Conservation (phyloP, 2,329 filamentous ascomycete genomes). For the Phyllosticta citriasiana region DNA sequence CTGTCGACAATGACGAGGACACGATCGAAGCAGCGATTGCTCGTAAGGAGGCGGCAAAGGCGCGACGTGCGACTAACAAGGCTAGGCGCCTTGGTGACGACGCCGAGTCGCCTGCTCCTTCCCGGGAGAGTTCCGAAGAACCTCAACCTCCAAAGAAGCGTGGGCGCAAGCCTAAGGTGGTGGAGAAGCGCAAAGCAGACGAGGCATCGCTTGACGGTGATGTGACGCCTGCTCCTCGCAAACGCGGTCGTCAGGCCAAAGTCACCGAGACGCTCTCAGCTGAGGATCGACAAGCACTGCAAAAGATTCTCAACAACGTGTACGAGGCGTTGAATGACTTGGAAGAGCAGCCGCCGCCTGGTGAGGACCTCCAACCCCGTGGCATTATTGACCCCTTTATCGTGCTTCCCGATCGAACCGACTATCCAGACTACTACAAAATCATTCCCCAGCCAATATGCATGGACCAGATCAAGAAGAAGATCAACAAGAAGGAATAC, state of each 20-base stretch:
- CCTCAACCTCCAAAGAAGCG: slow-evolving; percentile 63
- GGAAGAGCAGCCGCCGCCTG: slow-evolving; percentile 47
- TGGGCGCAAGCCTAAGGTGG: slow-evolving; percentile 64
- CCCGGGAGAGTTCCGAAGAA: slow-evolving; percentile 75
- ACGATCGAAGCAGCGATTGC: slow-evolving; percentile 85
- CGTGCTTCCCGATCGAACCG: slow-evolving; percentile 76
- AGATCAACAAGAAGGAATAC: slow-evolving; percentile 95
- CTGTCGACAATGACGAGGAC: slow-evolving; percentile 94
- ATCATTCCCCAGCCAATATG: slow-evolving; percentile 88
- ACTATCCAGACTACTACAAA: slow-evolving; percentile 91
- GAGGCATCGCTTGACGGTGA: slow-evolving; percentile 55
- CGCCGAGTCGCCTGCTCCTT: slow-evolving; percentile 68
- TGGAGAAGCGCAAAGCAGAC: slow-evolving; percentile 81
- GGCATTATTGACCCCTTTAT: slow-evolving; percentile 91
- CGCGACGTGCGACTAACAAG: slow-evolving; percentile 68
- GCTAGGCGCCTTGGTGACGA: slow-evolving; percentile 45
- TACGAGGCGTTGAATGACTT: slow-evolving; percentile 75
- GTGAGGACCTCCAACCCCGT: slow-evolving; percentile 52
- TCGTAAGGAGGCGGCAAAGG: slow-evolving; percentile 76
- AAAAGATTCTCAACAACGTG: slow-evolving; percentile 65
- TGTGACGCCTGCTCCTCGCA: slow-evolving; percentile 50
- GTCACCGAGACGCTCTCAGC: slow-evolving; percentile 53
- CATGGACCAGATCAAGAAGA: slow-evolving; percentile 89
- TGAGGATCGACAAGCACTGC: slow-evolving; percentile 65
- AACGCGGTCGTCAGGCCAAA: slow-evolving; percentile 62